Conservation (phyloP, 345 rosid species). For the Aquilaria malaccensis region DNA sequence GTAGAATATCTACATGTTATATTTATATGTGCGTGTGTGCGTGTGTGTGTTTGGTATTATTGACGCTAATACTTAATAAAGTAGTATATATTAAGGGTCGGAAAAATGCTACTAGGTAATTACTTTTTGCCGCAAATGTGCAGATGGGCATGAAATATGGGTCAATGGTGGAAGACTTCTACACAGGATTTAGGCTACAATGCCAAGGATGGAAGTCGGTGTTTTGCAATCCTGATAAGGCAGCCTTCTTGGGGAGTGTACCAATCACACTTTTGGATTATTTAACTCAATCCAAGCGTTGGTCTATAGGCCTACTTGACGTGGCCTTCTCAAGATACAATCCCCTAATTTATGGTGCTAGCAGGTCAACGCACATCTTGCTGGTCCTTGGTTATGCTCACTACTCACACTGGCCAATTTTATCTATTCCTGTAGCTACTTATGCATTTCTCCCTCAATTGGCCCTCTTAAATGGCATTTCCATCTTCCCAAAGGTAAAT, state of each 20-base stretch:
- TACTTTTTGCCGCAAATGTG: neutral
- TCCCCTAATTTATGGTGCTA: constrained; percentile 39
- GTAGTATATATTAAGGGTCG: too few species aligned
- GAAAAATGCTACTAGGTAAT: neutral
- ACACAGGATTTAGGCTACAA: constrained; percentile 45
- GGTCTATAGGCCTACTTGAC: constrained; percentile 57
- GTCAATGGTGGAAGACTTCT: constrained; percentile 58
- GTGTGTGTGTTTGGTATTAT: too few species aligned
- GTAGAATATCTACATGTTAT: constrained; percentile 5
- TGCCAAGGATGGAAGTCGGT: constrained; percentile 67
- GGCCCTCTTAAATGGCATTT: constrained; percentile 34
- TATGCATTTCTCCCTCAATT: constrained; percentile 65
- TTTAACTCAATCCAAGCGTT: constrained; percentile 47
- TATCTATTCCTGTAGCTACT: constrained; percentile 32
- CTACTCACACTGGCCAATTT: constrained; percentile 40
- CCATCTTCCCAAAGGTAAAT: constrained; percentile 44
- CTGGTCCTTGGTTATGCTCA: constrained; percentile 30
- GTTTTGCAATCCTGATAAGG: constrained; percentile 46
- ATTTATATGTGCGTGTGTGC: constrained; percentile 5
- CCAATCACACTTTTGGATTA: constrained; percentile 39
- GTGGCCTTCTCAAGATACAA: constrained; percentile 30
- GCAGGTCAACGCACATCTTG: constrained; percentile 23
- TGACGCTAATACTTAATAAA: too few species aligned
- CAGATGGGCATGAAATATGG: constrained; percentile 73
- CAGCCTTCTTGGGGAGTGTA: constrained; percentile 51